A percentile compares a stretch with the other conserved stretches of the same genome.
Conservation (phyloP, 1,139 yeast genomes). For the Wickerhamiella pararugosa region DNA sequence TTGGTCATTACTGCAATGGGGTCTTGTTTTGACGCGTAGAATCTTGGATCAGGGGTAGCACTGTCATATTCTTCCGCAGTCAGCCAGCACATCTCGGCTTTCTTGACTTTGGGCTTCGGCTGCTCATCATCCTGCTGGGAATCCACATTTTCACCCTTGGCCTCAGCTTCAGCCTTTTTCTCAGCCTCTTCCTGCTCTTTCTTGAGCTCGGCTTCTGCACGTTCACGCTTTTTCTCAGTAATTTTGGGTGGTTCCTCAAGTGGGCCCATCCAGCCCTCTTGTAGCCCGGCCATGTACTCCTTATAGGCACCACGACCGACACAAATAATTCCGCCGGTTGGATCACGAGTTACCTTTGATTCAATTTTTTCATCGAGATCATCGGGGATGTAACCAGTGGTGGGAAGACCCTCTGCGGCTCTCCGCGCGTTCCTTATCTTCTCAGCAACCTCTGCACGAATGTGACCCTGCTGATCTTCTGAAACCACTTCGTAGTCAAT, state of each 20-base stretch:
- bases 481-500: slow-evolving; percentile 67
- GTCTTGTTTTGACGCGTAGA: slow-evolving; percentile 6
- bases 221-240: slow-evolving; percentile 8
- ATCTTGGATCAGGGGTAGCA: slow-evolving; percentile 9
- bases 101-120: slow-evolving; percentile 25
- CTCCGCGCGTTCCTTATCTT: slow-evolving; percentile 58
- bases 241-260: slow-evolving; percentile 41
- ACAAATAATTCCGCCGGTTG: slow-evolving; percentile 74
- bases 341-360: slow-evolving; percentile 19
- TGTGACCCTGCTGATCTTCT: slow-evolving; percentile 73
- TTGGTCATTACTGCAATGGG: slow-evolving; percentile 15
- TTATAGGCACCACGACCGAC: slow-evolving; percentile 93
- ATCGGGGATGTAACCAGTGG: slow-evolving; percentile 19
- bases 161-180: slow-evolving; percentile 11
- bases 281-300: slow-evolving; percentile 79
- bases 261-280: slow-evolving; percentile 92
- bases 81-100: slow-evolving; percentile 28
- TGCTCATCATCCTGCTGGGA: slow-evolving; percentile 65
- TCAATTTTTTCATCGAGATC: slow-evolving; percentile 21
- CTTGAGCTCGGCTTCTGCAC: neutral
- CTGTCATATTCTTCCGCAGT: slow-evolving; percentile 11
- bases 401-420: slow-evolving; percentile 21
- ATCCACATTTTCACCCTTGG: slow-evolving; percentile 59
- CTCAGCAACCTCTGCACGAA: slow-evolving; percentile 68
- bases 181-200: slow-evolving; percentile 9